Evolutionary conservation across 192 early-diverging fungal genomes (phyloP).

Genomic region (Phlyctochytrium bullatum): DNA sequence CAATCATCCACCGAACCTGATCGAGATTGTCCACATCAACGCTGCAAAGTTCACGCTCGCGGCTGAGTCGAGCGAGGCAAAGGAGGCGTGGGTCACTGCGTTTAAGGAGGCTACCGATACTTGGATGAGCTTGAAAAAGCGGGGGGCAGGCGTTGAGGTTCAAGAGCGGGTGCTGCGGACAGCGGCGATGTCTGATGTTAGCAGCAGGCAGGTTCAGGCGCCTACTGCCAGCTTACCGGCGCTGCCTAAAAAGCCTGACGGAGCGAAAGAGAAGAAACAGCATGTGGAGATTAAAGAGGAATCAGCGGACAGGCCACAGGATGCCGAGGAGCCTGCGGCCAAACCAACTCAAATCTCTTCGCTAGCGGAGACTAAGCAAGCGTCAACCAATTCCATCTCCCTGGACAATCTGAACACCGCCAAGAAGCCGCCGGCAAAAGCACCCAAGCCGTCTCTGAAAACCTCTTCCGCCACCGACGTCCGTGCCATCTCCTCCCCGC

Average conservation of each 20-base stretch:
- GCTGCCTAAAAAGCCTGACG: background rate
- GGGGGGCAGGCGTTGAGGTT: constrained; percentile 8
- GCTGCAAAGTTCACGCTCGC: constrained; percentile 22
- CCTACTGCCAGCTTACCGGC: background rate
- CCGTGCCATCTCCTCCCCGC: background rate
- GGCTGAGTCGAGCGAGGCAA: constrained; percentile 20
- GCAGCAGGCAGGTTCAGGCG: background rate
- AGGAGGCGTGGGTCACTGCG: constrained; percentile 38
- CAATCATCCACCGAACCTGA: constrained; percentile 10
- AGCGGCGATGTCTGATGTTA: background rate
- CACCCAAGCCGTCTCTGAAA: too few relatives aligned
- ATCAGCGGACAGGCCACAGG: background rate
- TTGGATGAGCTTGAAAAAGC: constrained; percentile 33
- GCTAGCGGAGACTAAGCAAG: background rate
- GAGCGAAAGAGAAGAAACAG: background rate
- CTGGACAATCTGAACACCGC: too few relatives aligned
- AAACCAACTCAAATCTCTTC: background rate
- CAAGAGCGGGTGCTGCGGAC: constrained; percentile 4
- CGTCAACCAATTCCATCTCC: background rate
- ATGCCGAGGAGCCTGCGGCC: background rate
- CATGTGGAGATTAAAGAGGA: background rate
- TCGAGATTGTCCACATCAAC: constrained; percentile 44
- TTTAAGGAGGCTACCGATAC: constrained; percentile 35
- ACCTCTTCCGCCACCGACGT: background rate
- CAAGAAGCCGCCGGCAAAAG: too few relatives aligned